phyloP scores from a whole-genome alignment of 495 filamentous ascomycete species.

The Amniculicola lignicola region DNA sequence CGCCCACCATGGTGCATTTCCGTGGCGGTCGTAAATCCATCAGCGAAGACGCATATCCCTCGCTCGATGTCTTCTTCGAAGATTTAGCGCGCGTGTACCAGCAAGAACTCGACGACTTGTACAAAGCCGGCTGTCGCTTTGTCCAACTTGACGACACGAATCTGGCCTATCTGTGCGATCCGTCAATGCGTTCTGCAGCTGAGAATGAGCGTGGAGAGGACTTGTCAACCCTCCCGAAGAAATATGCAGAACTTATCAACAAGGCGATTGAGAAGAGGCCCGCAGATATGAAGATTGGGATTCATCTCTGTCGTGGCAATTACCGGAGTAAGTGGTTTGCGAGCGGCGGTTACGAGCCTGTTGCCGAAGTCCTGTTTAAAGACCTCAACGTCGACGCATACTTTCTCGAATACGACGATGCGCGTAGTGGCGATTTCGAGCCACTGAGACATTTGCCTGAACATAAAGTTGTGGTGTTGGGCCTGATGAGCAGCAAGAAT shows the following conservation, averaged over 20 bases:
- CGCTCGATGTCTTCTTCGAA: conserved; percentile 39
- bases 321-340: conserved; percentile 36
- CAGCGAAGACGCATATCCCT: conserved; percentile 34
- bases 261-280: conserved; percentile 40
- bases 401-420: conserved; percentile 46
- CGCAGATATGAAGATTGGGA: conserved; percentile 41
- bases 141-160: conserved; percentile 45
- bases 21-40: conserved; percentile 35
- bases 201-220: conserved; percentile 39
- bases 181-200: conserved; percentile 38
- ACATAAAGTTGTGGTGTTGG: conserved; percentile 43
- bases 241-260: conserved; percentile 42
- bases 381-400: conserved; percentile 44
- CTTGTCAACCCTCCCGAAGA: conserved; percentile 35
- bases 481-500: conserved; percentile 41
- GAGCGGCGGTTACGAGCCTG: conserved; percentile 41
- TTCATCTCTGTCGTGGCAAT: conserved; percentile 43
- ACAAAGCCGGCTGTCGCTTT: conserved; percentile 39
- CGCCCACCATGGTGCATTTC: conserved; percentile 39
- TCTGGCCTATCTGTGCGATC: conserved; percentile 43
- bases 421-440: conserved; percentile 40
- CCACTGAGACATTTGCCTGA: conserved; percentile 40
- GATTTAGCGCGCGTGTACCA: conserved; percentile 41
- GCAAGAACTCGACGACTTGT: conserved; percentile 39
- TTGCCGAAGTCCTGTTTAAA: conserved; percentile 43